These are phyloP conservation scores for Pisolithus orientalis DNA, from an alignment of 768 basidiomycete genomes.

Conservation along the genomic window DNA sequence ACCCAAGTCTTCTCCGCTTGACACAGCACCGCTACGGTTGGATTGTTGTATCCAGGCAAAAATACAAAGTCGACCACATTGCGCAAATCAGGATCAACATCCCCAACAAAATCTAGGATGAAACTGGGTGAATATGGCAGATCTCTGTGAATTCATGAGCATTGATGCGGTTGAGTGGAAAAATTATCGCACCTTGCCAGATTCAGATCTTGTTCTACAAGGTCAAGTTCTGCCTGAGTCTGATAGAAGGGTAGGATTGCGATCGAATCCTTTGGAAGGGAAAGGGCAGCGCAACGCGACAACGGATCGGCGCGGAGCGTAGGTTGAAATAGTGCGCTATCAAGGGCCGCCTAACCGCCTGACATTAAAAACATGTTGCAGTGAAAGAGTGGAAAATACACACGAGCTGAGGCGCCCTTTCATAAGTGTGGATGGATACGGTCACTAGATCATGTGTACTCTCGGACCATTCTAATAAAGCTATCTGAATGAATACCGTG, in stretches of 20 bases:
- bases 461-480: constrained; percentile 90
- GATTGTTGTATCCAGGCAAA: constrained; percentile 90
- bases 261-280: constrained; percentile 82
- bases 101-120: constrained; percentile 69
- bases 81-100: constrained; percentile 71
- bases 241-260: constrained; percentile 92
- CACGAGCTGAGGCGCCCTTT: constrained; percentile 86
- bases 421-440: constrained; percentile 95
- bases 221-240: constrained; percentile 70
- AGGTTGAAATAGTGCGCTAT: constrained; percentile 53
- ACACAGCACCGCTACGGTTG: constrained; percentile 86
- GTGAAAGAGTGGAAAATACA: constrained; percentile 11
- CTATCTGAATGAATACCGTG: constrained; percentile 50
- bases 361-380: constrained; percentile 2
- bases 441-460: constrained; percentile 78
- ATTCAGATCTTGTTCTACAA: constrained; percentile 64
- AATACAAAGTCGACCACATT: constrained; percentile 89
- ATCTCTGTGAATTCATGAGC: constrained; percentile 42
- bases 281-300: constrained; percentile 82
- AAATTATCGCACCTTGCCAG: constrained; percentile 39
- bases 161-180: background rate
- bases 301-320: constrained; percentile 77
- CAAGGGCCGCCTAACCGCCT: constrained; percentile 51
- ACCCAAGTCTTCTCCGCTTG: constrained; percentile 89
- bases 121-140: constrained; percentile 94